These are phyloP conservation scores for Alopecurus myosuroides DNA, from an alignment of 176 grass and related monocot genomes.

Conservation along the genomic window DNA sequence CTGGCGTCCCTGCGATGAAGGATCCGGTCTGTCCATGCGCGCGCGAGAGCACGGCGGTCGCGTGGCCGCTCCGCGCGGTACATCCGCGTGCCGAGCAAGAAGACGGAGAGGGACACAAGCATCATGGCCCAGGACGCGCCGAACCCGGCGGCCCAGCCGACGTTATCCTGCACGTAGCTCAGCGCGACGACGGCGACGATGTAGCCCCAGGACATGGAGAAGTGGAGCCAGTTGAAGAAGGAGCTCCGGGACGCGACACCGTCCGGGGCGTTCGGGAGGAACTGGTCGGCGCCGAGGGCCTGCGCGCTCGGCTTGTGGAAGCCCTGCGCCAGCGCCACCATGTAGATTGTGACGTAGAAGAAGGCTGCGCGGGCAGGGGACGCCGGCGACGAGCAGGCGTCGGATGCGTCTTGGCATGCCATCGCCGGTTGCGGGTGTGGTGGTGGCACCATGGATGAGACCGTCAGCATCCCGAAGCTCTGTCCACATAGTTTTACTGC, in stretches of 20 bases:
- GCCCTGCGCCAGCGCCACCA: slow-evolving; percentile 54
- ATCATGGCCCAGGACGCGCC: slow-evolving; percentile 35
- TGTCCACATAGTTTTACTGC: neutral
- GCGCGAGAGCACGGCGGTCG: neutral
- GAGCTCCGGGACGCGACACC: slow-evolving; percentile 35
- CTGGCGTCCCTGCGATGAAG: neutral
- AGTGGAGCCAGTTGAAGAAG: slow-evolving; percentile 80
- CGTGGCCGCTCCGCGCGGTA: neutral
- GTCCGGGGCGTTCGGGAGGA: neutral
- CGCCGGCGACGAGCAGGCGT: neutral
- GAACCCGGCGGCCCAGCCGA: slow-evolving; percentile 45
- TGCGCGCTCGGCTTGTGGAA: slow-evolving; percentile 56
- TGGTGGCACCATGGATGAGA: neutral
- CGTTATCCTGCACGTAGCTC: slow-evolving; percentile 60
- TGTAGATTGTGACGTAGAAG: slow-evolving; percentile 58
- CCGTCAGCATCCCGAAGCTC: slow-evolving; percentile 15
- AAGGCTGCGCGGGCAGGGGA: neutral
- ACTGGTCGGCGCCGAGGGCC: slow-evolving; percentile 71
- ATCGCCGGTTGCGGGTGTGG: neutral
- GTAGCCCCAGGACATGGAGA: slow-evolving; percentile 25
- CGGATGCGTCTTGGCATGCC: slow-evolving; percentile 2
- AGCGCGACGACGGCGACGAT: neutral
- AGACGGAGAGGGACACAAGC: neutral
- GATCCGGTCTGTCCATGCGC: neutral
- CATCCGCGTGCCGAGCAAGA: slow-evolving; percentile 32